Conservation (phyloP, 495 filamentous ascomycete species). For the Talaromyces proteolyticus region DNA sequence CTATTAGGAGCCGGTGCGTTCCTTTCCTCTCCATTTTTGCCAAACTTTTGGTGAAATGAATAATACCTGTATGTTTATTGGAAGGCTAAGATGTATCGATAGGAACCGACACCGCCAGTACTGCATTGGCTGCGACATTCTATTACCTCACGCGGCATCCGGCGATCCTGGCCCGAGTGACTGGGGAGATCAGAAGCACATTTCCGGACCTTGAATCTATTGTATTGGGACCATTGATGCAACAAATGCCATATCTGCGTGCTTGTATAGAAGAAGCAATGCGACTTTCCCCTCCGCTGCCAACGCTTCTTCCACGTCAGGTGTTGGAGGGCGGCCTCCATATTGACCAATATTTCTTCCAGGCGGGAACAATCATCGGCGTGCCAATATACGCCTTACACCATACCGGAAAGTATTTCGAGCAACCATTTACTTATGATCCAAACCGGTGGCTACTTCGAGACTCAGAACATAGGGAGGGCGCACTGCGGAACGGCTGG, state of each 20-base stretch:
- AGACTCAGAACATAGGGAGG: neutral
- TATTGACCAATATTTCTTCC: slow-evolving; percentile 45
- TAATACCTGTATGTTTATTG: neutral
- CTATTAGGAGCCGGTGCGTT: neutral
- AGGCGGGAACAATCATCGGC: slow-evolving; percentile 53
- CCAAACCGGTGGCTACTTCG: slow-evolving; percentile 27
- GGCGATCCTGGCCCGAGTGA: slow-evolving; percentile 34
- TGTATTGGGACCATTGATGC: slow-evolving; percentile 35
- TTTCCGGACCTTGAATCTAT: slow-evolving; percentile 22
- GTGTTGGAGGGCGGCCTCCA: slow-evolving; percentile 49
- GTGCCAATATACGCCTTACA: slow-evolving; percentile 33
- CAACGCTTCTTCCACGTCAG: slow-evolving; percentile 56
- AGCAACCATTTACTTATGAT: slow-evolving; percentile 23
- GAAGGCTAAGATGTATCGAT: too few relatives aligned
- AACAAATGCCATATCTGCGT: slow-evolving; percentile 41
- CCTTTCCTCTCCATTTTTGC: neutral
- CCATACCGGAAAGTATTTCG: slow-evolving; percentile 23
- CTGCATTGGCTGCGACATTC: slow-evolving; percentile 52
- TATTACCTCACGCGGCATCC: slow-evolving; percentile 55
- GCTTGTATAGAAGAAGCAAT: slow-evolving; percentile 56
- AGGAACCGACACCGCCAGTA: slow-evolving; percentile 54
- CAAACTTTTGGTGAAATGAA: neutral
- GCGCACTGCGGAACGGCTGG: neutral
- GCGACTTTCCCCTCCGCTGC: slow-evolving; percentile 54
- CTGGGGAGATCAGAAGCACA: slow-evolving; percentile 47